Evolutionary conservation across 2,329 filamentous ascomycete genomes (phyloP).

Genomic region (Diaporthe longicolla): DNA sequence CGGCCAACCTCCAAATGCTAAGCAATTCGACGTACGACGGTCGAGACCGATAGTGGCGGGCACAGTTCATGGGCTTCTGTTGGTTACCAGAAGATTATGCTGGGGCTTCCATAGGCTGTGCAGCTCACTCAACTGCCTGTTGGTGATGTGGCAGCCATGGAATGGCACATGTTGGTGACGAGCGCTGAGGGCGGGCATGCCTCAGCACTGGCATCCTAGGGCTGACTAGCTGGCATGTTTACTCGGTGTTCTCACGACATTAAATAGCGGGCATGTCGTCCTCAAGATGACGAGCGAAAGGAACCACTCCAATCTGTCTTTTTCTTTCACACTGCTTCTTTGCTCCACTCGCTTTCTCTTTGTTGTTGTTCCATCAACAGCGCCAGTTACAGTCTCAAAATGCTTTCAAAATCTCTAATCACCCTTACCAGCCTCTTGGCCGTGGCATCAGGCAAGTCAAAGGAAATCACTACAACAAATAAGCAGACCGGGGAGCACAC

Average conservation of each 20-base stretch:
- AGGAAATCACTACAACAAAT: no score
- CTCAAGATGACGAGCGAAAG: background rate
- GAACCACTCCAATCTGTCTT: background rate
- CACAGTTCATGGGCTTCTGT: background rate
- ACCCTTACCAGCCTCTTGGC: slow-evolving; percentile 38
- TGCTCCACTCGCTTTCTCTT: background rate
- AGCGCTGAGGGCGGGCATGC: background rate
- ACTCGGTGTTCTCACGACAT: no score
- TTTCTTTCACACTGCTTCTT: background rate
- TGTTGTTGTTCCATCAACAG: background rate
- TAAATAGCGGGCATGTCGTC: background rate
- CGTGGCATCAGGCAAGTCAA: slow-evolving; percentile 32
- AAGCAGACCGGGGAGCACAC: no score
- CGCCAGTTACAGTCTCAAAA: background rate
- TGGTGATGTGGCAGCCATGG: slow-evolving; percentile 2
- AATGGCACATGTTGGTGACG: background rate
- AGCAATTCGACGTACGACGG: slow-evolving; percentile 11
- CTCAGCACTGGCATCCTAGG: background rate
- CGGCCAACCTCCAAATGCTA: background rate
- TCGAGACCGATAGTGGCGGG: background rate
- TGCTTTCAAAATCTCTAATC: slow-evolving; percentile 40
- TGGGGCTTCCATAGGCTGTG: background rate
- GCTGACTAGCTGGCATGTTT: slow-evolving; percentile 14
- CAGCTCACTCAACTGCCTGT: background rate
- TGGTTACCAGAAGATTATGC: background rate